Conservation (phyloP, 1,284 basidiomycete genomes). For the Trichosporon inkin region DNA sequence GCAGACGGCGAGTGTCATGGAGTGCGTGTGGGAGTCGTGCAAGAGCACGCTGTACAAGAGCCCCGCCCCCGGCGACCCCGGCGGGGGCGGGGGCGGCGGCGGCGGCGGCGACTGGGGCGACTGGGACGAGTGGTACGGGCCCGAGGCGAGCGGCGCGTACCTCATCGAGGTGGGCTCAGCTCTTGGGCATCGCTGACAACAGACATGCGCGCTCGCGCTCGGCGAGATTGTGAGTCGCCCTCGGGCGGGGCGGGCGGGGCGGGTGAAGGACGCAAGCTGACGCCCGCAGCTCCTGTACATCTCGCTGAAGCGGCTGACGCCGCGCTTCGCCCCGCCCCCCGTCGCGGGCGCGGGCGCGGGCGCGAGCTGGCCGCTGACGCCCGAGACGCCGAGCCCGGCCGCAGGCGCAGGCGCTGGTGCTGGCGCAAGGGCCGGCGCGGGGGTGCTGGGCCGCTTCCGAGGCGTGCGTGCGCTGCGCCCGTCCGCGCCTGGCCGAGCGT, state of each 20-base stretch:
- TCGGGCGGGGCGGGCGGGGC: too few species aligned
- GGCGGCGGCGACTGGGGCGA: not conserved
- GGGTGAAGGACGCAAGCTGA: not conserved
- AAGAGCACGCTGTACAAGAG: conserved; percentile 6
- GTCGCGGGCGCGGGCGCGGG: too few species aligned
- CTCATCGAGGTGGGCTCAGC: not conserved
- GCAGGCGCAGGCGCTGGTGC: too few species aligned
- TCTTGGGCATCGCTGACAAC: not conserved
- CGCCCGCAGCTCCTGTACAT: too few species aligned
- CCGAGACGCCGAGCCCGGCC: too few species aligned
- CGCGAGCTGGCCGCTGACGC: too few species aligned
- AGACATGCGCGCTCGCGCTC: not conserved
- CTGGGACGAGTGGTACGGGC: conserved; percentile 5
- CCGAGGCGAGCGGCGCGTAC: not conserved
- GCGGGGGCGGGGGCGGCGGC: not conserved
- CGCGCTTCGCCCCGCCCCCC: too few species aligned
- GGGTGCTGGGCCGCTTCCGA: too few species aligned
- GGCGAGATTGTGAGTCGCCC: not conserved
- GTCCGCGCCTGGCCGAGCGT: too few species aligned
- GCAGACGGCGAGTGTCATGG: not conserved
- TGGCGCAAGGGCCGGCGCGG: too few species aligned
- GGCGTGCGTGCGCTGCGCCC: too few species aligned
- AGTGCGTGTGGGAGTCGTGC: not conserved
- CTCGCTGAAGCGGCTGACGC: too few species aligned
- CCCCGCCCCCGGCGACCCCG: not conserved